These are phyloP conservation scores for Rhizoctonia solani DNA, from an alignment of 1,284 basidiomycete species.

Conservation along the genomic window DNA sequence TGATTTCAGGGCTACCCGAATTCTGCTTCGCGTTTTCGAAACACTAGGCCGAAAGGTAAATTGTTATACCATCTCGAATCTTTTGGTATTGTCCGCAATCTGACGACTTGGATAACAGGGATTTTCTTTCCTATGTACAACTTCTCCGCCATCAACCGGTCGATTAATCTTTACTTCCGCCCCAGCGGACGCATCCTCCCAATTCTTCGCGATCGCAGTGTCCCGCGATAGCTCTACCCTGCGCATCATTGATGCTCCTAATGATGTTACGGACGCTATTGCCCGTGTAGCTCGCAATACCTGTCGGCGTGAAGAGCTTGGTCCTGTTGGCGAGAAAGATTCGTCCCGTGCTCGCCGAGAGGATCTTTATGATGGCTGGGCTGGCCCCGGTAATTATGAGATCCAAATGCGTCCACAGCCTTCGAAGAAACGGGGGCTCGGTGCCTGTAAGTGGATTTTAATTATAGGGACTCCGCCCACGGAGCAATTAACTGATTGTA, in stretches of 20 bases:
- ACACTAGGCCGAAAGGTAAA: constrained; percentile 23
- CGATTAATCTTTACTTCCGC: constrained; percentile 30
- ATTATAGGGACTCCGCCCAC: neutral
- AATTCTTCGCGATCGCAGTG: constrained; percentile 32
- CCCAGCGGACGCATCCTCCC: constrained; percentile 18
- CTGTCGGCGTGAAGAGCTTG: constrained; percentile 23
- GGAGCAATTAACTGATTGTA: constrained; percentile 14
- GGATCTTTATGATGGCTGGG: constrained; percentile 29
- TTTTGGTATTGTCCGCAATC: constrained; percentile 12
- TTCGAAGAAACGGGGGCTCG: constrained; percentile 17
- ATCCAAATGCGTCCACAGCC: constrained; percentile 31
- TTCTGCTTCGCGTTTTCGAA: constrained; percentile 31
- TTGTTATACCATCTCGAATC: neutral
- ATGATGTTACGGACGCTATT: constrained; percentile 31
- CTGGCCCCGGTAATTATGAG: constrained; percentile 23
- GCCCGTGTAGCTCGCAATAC: constrained; percentile 30
- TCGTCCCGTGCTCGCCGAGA: constrained; percentile 11
- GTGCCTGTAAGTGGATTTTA: constrained; percentile 18
- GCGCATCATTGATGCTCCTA: constrained; percentile 30
- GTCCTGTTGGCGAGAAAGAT: constrained; percentile 23
- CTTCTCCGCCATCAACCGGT: constrained; percentile 29
- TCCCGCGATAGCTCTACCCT: constrained; percentile 31
- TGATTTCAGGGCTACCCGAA: constrained; percentile 25
- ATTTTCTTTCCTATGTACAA: constrained; percentile 32
- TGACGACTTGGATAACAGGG: constrained; percentile 17